These are phyloP conservation scores for Debaryomyces fabryi DNA, from an alignment of 1,139 yeast species.

Conservation along the genomic window DNA sequence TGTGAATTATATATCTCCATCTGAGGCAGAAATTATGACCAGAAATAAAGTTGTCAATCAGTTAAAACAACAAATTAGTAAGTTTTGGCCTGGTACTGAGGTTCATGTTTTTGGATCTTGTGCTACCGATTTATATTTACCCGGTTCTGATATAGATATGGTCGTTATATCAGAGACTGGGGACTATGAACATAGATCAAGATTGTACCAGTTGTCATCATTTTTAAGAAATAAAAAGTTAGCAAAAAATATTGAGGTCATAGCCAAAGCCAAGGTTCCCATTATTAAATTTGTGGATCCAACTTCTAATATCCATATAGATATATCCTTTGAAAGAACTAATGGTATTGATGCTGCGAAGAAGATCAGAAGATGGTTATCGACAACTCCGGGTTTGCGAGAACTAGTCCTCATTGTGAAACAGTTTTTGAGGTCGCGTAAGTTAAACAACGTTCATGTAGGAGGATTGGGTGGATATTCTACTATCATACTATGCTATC, in stretches of 20 bases:
- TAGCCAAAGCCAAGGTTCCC: constrained; percentile 93
- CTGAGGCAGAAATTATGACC: constrained; percentile 67
- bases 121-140: constrained; percentile 91
- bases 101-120: constrained; percentile 91
- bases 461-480: constrained; percentile 98
- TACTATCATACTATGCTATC: constrained; percentile 82
- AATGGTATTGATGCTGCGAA: constrained; percentile 88
- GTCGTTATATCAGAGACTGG: constrained; percentile 73
- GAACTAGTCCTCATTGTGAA: constrained; percentile 84
- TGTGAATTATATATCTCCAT: constrained; percentile 85
- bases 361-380: constrained; percentile 75
- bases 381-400: constrained; percentile 75
- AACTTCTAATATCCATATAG: constrained; percentile 72
- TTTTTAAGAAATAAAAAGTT: constrained; percentile 62
- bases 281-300: constrained; percentile 90
- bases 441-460: constrained; percentile 85
- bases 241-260: constrained; percentile 79
- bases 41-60: constrained; percentile 70
- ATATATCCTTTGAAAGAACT: constrained; percentile 85
- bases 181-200: constrained; percentile 66
- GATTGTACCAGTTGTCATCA: constrained; percentile 75
- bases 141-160: constrained; percentile 97
- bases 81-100: constrained; percentile 80
- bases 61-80: constrained; percentile 57
- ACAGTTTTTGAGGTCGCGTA: constrained; percentile 80